phyloP scores from a whole-genome alignment of 345 rosid species.

The Rubroshorea leprosula region DNA sequence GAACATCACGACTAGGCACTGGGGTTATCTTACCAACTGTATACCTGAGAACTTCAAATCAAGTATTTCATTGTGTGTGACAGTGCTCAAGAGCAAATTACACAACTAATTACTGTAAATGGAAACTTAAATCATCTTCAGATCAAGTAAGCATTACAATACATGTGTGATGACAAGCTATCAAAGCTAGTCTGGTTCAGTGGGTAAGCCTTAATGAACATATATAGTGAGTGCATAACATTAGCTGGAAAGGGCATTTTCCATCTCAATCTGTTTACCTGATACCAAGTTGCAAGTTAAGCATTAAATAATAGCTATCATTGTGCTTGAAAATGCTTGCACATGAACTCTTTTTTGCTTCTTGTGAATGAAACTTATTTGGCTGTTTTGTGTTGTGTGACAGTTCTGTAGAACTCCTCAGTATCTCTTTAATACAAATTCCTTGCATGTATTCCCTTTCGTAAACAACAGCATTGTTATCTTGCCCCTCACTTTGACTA shows the following conservation, averaged over 20 bases:
- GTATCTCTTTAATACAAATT: constrained; percentile 61
- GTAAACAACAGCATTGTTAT: constrained; percentile 34
- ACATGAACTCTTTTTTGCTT: constrained; percentile 39
- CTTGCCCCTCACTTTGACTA: constrained; percentile 37
- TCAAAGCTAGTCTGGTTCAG: background rate
- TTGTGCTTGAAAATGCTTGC: constrained; percentile 35
- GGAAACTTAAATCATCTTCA: no score
- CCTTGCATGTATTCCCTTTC: constrained; percentile 97
- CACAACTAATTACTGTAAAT: no score
- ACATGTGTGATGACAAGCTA: background rate
- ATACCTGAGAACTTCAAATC: constrained; percentile 62
- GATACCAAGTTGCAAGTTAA: constrained; percentile 93
- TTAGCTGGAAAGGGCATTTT: background rate
- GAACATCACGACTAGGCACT: constrained; percentile 86
- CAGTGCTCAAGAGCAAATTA: constrained; percentile 2
- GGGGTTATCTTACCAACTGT: constrained; percentile 98
- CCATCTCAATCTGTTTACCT: constrained; percentile 41
- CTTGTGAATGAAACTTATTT: constrained; percentile 39
- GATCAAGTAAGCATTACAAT: no score
- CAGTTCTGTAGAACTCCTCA: constrained; percentile 31
- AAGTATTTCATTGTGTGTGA: constrained; percentile 16
- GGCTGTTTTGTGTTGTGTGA: constrained; percentile 36
- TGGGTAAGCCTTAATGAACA: no score
- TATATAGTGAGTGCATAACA: no score
- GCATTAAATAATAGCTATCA: constrained; percentile 65